Conservation (phyloP, 1,284 basidiomycete genomes). For the Serendipita sp. region DNA sequence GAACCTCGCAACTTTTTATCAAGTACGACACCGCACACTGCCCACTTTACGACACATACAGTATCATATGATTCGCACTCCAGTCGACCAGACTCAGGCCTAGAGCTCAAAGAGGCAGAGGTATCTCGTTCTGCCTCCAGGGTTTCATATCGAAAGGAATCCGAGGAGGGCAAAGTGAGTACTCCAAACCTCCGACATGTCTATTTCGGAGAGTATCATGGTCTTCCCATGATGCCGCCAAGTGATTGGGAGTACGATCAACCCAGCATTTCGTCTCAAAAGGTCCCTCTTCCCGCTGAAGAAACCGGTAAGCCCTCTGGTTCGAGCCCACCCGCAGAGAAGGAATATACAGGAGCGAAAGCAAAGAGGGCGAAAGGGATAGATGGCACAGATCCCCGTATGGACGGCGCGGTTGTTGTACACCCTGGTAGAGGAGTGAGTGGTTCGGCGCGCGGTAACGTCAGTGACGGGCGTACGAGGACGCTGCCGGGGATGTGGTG, state of each 20-base stretch:
- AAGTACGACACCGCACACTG: neutral
- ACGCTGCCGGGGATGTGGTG: conserved; percentile 5
- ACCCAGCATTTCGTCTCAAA: neutral
- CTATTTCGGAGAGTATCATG: conserved; percentile 5
- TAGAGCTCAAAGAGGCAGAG: neutral
- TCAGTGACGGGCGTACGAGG: neutral
- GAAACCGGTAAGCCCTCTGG: neutral
- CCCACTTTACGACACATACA: neutral
- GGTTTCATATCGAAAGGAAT: neutral
- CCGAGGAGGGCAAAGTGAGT: neutral
- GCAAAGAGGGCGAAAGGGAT: too few species aligned
- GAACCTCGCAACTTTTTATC: neutral
- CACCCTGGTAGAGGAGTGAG: neutral
- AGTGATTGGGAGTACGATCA: neutral
- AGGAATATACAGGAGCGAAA: too few species aligned
- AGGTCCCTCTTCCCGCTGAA: neutral
- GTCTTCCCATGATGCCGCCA: neutral
- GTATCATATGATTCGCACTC: too few species aligned
- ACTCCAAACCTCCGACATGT: neutral
- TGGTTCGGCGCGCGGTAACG: neutral
- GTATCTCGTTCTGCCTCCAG: neutral
- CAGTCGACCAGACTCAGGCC: neutral
- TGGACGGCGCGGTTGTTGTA: too few species aligned
- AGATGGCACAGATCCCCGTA: too few species aligned
- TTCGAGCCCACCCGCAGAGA: too few species aligned